A percentile compares a stretch with the other conserved stretches of the same genome.
Conservation (phyloP, 192 early-diverging fungal genomes). For the Backusella luteola region DNA sequence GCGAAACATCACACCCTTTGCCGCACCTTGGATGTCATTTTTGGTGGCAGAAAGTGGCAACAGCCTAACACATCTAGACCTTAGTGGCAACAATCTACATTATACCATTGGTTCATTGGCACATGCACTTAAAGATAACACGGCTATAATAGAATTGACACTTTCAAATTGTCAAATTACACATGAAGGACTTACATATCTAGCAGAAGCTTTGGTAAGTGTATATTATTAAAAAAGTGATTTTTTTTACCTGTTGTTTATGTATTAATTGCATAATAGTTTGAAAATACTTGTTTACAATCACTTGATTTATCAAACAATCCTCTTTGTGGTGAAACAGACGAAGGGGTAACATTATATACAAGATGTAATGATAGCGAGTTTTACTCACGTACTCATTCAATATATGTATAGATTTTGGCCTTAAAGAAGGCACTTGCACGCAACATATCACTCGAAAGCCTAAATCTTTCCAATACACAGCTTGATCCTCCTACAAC, state of each 20-base stretch:
- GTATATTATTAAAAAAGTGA: not conserved
- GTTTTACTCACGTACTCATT: not conserved
- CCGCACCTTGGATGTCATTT: constrained; percentile 3
- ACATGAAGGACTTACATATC: constrained; percentile 35
- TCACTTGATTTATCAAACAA: constrained; percentile 23
- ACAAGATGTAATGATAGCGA: not conserved
- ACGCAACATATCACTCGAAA: constrained; percentile 8
- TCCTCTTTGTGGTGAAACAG: constrained; percentile 16
- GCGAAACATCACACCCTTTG: not conserved
- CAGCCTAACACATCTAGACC: constrained; percentile 5
- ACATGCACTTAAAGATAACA: constrained; percentile 1
- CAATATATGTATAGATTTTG: not conserved
- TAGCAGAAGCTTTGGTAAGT: constrained; percentile 51
- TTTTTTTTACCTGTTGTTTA: not conserved
- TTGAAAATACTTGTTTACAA: constrained; percentile 15
- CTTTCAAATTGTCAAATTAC: constrained; percentile 46
- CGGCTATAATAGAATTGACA: not conserved
- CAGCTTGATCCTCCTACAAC: constrained; percentile 40
- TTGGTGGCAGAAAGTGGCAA: not conserved
- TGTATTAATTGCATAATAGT: not conserved
- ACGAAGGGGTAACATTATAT: constrained; percentile 23
- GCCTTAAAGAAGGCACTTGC: constrained; percentile 18
- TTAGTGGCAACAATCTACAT: constrained; percentile 9
- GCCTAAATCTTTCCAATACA: constrained; percentile 20
- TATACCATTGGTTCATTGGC: not conserved